Percentiles rank a stretch among this genome's conserved stretches.
Evolutionary conservation across 176 grass and related monocot genomes (phyloP).

Genomic region (Canna indica): DNA sequence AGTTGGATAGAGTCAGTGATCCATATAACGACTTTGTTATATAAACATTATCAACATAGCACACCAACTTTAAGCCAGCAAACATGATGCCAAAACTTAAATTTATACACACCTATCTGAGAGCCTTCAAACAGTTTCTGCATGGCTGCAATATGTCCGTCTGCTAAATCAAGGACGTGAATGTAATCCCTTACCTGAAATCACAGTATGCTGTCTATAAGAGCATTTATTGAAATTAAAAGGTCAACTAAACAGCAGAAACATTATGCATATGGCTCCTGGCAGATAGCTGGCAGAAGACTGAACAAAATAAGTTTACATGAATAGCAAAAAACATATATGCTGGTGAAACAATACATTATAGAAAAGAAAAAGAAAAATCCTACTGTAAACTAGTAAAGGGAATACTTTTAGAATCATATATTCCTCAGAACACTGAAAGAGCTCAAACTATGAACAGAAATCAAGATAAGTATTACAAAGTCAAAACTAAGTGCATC

Average conservation of each 20-base stretch:
- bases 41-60: too few species aligned
- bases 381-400: neutral
- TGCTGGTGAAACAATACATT: neutral
- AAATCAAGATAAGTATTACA: neutral
- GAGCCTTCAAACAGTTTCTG: slow-evolving; percentile 81
- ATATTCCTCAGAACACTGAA: neutral
- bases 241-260: neutral
- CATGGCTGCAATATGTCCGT: slow-evolving; percentile 78
- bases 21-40: too few species aligned
- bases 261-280: neutral
- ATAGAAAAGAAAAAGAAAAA: too few species aligned
- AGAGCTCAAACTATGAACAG: neutral
- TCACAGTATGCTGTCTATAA: neutral
- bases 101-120: slow-evolving; percentile 36
- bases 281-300: neutral
- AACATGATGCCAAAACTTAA: neutral
- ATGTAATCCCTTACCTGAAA: slow-evolving; percentile 85
- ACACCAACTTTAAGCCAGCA: neutral
- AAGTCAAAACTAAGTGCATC: neutral
- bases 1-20: neutral
- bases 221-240: neutral
- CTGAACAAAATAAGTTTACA: neutral
- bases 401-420: neutral
- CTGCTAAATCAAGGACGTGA: slow-evolving; percentile 90
- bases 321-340: slow-evolving; percentile 1